A percentile compares a stretch with the other conserved stretches of the same genome.
Conservation (phyloP, 768 basidiomycete genomes). For the Leucocoprinus birnbaumii region DNA sequence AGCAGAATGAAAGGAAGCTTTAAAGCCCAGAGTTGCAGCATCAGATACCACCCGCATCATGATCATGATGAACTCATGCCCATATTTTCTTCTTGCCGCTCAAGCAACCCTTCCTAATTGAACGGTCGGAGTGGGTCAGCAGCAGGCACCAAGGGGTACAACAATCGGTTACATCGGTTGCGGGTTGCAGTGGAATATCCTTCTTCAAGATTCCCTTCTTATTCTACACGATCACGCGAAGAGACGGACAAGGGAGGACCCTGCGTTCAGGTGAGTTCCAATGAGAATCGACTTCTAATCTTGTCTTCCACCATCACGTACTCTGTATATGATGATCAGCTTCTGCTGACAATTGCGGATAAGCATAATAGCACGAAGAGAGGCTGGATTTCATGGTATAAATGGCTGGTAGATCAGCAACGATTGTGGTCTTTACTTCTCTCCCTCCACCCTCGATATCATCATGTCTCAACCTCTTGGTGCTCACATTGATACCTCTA, state of each 20-base stretch:
- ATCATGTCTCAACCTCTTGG: conserved; percentile 21
- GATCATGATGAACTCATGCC: too few relatives aligned
- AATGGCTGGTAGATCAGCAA: neutral
- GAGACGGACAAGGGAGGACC: neutral
- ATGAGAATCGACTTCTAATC: conserved; percentile 1
- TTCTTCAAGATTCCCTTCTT: conserved; percentile 6
- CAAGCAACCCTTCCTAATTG: too few relatives aligned
- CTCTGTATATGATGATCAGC: too few relatives aligned
- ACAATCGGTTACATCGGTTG: too few relatives aligned
- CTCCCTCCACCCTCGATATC: neutral
- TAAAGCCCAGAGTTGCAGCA: too few relatives aligned
- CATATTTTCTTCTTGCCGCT: too few relatives aligned
- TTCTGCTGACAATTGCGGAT: conserved; percentile 6
- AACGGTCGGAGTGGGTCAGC: too few relatives aligned
- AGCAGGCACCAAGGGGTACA: too few relatives aligned
- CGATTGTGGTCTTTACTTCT: neutral
- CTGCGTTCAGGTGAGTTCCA: neutral
- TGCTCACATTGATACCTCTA: conserved; percentile 37
- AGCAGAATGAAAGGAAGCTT: too few relatives aligned
- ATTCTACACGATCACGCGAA: neutral
- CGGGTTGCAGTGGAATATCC: neutral
- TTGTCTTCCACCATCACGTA: neutral
- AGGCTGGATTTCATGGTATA: neutral
- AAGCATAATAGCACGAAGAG: neutral
- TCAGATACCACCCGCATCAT: too few relatives aligned